Conservation (phyloP, 129 eudicot genomes). For the Helianthus tuberosus region DNA sequence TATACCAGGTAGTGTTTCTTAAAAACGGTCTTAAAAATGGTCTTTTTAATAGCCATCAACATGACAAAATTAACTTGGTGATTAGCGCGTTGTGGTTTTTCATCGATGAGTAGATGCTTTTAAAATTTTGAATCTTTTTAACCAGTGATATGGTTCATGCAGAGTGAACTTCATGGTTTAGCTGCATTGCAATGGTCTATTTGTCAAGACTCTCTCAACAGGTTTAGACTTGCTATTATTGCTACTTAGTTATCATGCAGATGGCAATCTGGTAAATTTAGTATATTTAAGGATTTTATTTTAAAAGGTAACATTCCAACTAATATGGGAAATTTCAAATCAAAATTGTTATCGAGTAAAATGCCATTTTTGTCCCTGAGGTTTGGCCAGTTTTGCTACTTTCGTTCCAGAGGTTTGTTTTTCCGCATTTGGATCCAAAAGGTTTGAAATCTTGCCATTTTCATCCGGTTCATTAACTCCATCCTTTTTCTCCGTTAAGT, state of each 20-base stretch:
- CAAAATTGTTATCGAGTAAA: too few relatives aligned
- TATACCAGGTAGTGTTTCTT: slow-evolving; percentile 56
- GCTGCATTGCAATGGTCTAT: slow-evolving; percentile 98
- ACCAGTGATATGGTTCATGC: slow-evolving; percentile 34
- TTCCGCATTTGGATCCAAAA: too few relatives aligned
- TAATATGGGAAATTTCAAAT: background rate
- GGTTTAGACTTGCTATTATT: slow-evolving; percentile 41
- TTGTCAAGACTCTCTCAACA: slow-evolving; percentile 85
- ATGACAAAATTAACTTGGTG: background rate
- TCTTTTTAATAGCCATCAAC: background rate
- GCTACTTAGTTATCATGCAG: background rate
- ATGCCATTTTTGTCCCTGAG: too few relatives aligned
- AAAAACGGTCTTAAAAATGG: too few relatives aligned
- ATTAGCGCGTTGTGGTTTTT: background rate
- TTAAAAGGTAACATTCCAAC: background rate
- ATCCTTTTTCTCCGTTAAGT: too few relatives aligned
- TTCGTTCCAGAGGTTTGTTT: too few relatives aligned
- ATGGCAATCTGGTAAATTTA: background rate
- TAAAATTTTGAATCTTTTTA: slow-evolving; percentile 5
- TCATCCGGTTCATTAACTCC: too few relatives aligned
- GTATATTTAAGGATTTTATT: too few relatives aligned
- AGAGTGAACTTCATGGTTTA: slow-evolving; percentile 93
- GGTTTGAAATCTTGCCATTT: too few relatives aligned
- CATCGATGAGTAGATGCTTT: slow-evolving; percentile 8
- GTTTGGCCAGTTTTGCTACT: too few relatives aligned